Evolutionary conservation across 2,329 filamentous ascomycete species (phyloP), one percentile per base, ranked within the genome.

Genomic region (Grosmannia serpens): DNA sequence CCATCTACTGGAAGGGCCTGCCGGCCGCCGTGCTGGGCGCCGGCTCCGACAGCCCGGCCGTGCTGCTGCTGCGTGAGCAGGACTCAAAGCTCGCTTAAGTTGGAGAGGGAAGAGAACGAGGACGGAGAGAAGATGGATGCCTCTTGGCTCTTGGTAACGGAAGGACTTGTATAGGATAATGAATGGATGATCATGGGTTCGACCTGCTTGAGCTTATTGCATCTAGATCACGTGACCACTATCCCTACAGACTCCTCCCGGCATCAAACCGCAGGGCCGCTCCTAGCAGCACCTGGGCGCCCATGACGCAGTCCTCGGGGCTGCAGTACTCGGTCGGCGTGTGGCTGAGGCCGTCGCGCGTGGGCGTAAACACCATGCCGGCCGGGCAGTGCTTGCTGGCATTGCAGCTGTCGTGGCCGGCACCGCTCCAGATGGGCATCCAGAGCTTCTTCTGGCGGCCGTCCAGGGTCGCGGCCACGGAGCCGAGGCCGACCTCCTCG

Each of bases 281-380:
- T 1, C 67, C 66, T 13, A 70, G 60, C 26, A 70, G 61, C 10
- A 65, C 61, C 38, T 70, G 68, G 1, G 69, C 62, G 15, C 68
- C 68, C 15, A 65, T 58, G 4, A 65, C 62, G 46, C 68, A 75
- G 54, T 73, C 68, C 53, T 71, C 67, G 0, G 69, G 66, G n/a
- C 64, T 69, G 27, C 67, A 71, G 53, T 68, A 72, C 55, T 65
- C 67, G 8, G 69, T 67, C 0, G 72, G 71, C 20, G 69, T 67
- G 54, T 74, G 72, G 60, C 71, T 73, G 6, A 73, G 64, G 5
- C 72, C 72, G 24, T 69, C 64, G 55, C 63, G 67, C 53, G 69
- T 71, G 0, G 69, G 71, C 7, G 70, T 68, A 54, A 74, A 73
- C 38, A 74, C 70, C 72, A 74, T 74, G 24, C 67, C 66, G 8